Base-by-base conservation (phyloP, 208 protist genomes). In the Crithidia sp. region DNA sequence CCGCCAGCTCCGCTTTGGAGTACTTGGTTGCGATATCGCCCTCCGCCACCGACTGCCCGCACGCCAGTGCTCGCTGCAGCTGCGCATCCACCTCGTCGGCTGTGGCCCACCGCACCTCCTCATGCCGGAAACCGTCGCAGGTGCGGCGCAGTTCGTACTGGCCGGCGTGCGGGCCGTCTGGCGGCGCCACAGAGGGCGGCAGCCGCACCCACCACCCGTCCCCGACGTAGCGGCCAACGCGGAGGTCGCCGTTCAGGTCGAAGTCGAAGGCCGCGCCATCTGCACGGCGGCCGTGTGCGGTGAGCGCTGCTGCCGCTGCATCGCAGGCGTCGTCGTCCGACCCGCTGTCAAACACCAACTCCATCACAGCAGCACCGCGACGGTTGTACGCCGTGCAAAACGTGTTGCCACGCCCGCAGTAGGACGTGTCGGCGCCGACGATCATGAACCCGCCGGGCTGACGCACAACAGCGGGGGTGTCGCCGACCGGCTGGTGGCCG, bases 401-500 rank as follows among this genome's bases (percentile, higher is more conserved):
- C 3, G 40, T 37, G 56, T 78, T 81, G 66, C 69, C 83, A 16
- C 76, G 67, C 19, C 84, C 85, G 70, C 84, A 93, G 79, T 95
- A 95, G 3, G 91, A 96, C 77, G 89, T 97, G 74, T 97, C 93
- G 0, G 88, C 90, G 10, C 73, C 77, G 37, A 95, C 59, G 58
- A 87, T 82, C n/a, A 80, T 19, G 43, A 96, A 77, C 43, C 85
- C 84, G 44, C 84, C 87, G 17, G 89, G 89, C 71, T 94, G 87
- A 8, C 80, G 83, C 36, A 96, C 84, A 57, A 96, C 69, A 2
- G 81, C 77, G 1, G 94, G 91, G 9, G 79, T 82, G 72, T 97
- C 92, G 39, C 94, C 94, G 16, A 77, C 43, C 7, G 94, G 94
- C 67, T 94, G 85, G 67, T 97, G 94, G 8, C 94, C 94, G 6